Evolutionary conservation across 2,329 filamentous ascomycete species (phyloP), one percentile per base, ranked within the genome.

Genomic region (Pseudodiploospora longispora): DNA sequence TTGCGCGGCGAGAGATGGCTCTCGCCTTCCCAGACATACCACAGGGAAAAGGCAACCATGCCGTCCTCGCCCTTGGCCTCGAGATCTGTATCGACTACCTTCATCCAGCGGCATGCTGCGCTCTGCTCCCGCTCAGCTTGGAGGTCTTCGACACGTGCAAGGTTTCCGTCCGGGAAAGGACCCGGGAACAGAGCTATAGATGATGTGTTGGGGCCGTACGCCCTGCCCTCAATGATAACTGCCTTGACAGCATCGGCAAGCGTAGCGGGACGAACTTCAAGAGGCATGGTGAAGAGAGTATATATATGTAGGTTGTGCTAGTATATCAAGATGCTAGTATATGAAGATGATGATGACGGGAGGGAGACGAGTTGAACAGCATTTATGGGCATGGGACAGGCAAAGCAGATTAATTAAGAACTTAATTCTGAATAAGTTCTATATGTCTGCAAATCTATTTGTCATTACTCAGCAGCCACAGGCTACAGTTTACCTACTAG

Each of bases 31-130:
- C 59, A 62, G 6, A 67, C 50, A 40, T 59, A 60, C 58, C 63
- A 68, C 53, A 59, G 59, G 31, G 58, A 50, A 44, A 65, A 67
- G n/a, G 59, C 58, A 32, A 68, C 43, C 42, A 56, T 60, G 41
- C 54, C 53, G 4, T 61, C 54, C 27, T 53, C 43, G 31, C 51
- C 56, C 12, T 44, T 39, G 10, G 57, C 53, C 32, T 53, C 51
- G n/a, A 61, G 43, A n/a, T 55, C 55, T 3, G 55, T 53, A 47
- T 67, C 66, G 30, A 66, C 52, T 9, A 62, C 59, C 47, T 67
- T 65, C 44, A 59, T 49, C 61, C 63, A 66, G 34, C 56, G 51
- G 41, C 59, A 59, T 27, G 59, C 54, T 28, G 54, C 48, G 36
- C 63, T 51, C 6, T 47, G 48, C 9, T 46, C 51, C 4, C 56